A percentile compares a stretch with the other conserved stretches of the same genome.
phyloP scores from a whole-genome alignment of 352 stramenopile genomes.

The Phytophthora boehmeriae region DNA sequence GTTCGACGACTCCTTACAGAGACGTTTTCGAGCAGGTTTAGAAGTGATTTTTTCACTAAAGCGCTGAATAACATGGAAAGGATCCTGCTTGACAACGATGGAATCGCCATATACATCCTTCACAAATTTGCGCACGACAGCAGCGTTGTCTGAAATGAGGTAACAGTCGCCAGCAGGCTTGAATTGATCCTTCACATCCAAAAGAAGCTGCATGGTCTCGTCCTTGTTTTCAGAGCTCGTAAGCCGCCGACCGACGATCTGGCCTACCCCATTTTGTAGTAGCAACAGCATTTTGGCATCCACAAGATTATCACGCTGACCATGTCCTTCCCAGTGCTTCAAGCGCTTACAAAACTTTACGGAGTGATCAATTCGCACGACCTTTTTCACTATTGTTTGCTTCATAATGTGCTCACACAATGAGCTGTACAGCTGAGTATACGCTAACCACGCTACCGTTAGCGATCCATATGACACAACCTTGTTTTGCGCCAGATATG shows the following conservation, averaged over 20 bases:
- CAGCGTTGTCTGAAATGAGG: background rate
- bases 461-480: too few relatives aligned
- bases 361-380: slow-evolving; percentile 1
- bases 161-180: too few relatives aligned
- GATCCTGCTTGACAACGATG: too few relatives aligned
- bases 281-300: too few relatives aligned
- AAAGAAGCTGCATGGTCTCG: background rate
- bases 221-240: slow-evolving; percentile 1
- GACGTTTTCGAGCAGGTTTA: too few relatives aligned
- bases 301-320: background rate
- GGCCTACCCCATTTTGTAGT: too few relatives aligned
- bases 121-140: background rate
- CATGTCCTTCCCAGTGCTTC: background rate
- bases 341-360: slow-evolving; percentile 1
- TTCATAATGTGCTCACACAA: background rate
- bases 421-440: background rate
- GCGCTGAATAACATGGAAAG: too few relatives aligned
- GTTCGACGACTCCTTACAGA: background rate
- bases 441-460: too few relatives aligned
- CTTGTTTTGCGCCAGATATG: too few relatives aligned
- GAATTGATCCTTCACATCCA: too few relatives aligned
- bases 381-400: background rate
- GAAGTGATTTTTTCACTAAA: too few relatives aligned
- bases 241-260: slow-evolving; percentile 1
- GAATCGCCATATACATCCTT: background rate